phyloP scores from a whole-genome alignment of 2,329 filamentous ascomycete genomes.

The Diplodia seriata region DNA sequence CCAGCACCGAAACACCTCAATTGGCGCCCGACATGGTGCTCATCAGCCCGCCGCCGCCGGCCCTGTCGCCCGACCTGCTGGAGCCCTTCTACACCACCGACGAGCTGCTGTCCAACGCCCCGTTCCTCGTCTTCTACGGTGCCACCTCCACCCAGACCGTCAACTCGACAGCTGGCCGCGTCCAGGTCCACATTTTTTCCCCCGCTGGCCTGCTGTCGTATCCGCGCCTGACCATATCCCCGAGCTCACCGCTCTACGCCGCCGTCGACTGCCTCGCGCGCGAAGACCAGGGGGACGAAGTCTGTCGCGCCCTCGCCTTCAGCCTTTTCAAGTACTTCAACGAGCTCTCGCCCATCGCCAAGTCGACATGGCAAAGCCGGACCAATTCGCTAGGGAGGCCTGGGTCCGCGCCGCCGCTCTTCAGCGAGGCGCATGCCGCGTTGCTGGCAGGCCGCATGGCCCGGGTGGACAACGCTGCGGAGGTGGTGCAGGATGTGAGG shows the following conservation, averaged over 20 bases:
- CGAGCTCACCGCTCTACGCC: slow-evolving; percentile 87
- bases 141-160: slow-evolving; percentile 88
- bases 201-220: slow-evolving; percentile 89
- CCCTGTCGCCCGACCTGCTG: slow-evolving; percentile 80
- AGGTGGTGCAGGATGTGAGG: slow-evolving; percentile 75
- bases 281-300: slow-evolving; percentile 94
- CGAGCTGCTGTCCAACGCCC: slow-evolving; percentile 78
- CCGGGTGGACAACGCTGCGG: slow-evolving; percentile 76
- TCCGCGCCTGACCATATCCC: slow-evolving; percentile 88
- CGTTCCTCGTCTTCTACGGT: slow-evolving; percentile 90
- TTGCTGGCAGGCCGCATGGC: slow-evolving; percentile 86
- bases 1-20: slow-evolving; percentile 30
- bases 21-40: slow-evolving; percentile 72
- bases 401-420: slow-evolving; percentile 72
- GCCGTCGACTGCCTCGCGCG: slow-evolving; percentile 89
- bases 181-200: slow-evolving; percentile 91
- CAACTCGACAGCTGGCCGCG: slow-evolving; percentile 86
- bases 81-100: slow-evolving; percentile 90
- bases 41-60: slow-evolving; percentile 75
- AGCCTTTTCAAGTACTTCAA: slow-evolving; percentile 93
- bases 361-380: slow-evolving; percentile 68
- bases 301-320: slow-evolving; percentile 89
- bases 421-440: slow-evolving; percentile 91
- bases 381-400: slow-evolving; percentile 62
- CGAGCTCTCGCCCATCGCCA: slow-evolving; percentile 80